These are phyloP conservation scores for Isabelozyma pseudorhagii DNA, from an alignment of 805 yeast genomes.

Conservation along the genomic window DNA sequence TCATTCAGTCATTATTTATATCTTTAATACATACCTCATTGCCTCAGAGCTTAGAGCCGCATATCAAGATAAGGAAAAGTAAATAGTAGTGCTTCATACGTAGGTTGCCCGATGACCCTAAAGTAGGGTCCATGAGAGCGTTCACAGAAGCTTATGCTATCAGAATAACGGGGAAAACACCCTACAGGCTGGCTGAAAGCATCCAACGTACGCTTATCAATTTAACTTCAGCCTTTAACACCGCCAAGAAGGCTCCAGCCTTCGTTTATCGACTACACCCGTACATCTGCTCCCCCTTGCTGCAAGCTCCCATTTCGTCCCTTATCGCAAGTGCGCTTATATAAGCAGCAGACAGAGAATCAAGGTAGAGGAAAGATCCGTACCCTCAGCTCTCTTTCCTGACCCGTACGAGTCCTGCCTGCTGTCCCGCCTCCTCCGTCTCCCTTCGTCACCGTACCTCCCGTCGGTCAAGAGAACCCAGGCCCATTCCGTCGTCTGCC, in stretches of 20 bases:
- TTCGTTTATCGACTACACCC: not conserved
- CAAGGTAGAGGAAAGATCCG: not conserved
- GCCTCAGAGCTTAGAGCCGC: too few relatives aligned
- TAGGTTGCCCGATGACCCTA: too few relatives aligned
- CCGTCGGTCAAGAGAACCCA: not conserved
- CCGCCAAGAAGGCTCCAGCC: too few relatives aligned
- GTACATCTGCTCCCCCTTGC: not conserved
- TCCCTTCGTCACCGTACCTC: not conserved
- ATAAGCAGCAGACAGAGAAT: not conserved
- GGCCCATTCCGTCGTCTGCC: not conserved
- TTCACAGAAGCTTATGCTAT: too few relatives aligned
- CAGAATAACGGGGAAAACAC: too few relatives aligned
- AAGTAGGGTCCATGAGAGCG: too few relatives aligned
- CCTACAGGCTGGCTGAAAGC: too few relatives aligned
- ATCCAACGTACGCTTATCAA: too few relatives aligned
- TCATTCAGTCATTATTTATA: not conserved
- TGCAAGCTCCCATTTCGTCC: too few relatives aligned
- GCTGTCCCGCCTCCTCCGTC: not conserved
- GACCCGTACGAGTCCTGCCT: not conserved
- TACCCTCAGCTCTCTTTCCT: not conserved
- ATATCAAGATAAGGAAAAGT: too few relatives aligned
- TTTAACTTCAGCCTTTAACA: too few relatives aligned
- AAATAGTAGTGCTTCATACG: too few relatives aligned
- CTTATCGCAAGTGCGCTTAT: not conserved
- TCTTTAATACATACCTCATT: not conserved